phyloP scores from a whole-genome alignment of 495 filamentous ascomycete species.

The Endocarpon pusillum region DNA sequence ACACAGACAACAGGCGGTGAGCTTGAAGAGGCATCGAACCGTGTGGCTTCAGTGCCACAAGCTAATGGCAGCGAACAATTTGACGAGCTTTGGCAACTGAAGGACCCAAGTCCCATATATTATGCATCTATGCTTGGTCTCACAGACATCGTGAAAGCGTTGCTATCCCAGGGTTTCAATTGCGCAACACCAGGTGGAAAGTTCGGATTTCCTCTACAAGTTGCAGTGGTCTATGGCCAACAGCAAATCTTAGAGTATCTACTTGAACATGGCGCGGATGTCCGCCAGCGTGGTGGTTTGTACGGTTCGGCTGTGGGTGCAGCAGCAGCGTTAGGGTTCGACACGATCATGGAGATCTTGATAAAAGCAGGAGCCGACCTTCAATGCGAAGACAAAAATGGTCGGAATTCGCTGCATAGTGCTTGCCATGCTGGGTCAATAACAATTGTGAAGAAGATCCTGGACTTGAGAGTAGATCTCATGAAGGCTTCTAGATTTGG shows the following conservation, averaged over 20 bases:
- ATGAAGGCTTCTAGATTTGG: too few relatives aligned
- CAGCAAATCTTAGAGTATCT: conserved; percentile 5
- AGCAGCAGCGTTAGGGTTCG: conserved; percentile 5
- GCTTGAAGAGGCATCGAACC: too few relatives aligned
- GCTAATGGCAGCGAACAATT: too few relatives aligned
- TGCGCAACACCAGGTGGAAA: conserved; percentile 3
- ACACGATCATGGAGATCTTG: conserved; percentile 19
- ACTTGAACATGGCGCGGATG: conserved; percentile 3
- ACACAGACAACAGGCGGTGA: neutral
- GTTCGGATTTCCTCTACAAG: conserved; percentile 1
- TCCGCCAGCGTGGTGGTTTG: conserved; percentile 1
- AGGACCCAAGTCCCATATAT: conserved; percentile 7
- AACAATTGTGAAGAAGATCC: too few relatives aligned
- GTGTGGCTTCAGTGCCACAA: too few relatives aligned
- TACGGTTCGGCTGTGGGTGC: conserved; percentile 1
- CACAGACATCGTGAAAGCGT: conserved; percentile 3
- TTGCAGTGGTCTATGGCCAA: conserved; percentile 1
- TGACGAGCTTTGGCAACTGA: too few relatives aligned
- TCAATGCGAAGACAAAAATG: conserved; percentile 17
- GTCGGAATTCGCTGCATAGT: conserved; percentile 23
- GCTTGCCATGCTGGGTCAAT: too few relatives aligned
- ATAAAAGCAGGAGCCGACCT: conserved; percentile 25
- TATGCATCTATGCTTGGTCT: conserved; percentile 8
- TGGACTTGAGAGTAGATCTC: too few relatives aligned
- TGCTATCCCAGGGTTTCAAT: conserved; percentile 3